Evolutionary conservation across 371 early-diverging fungal species (phyloP).

Genomic region (Basidiobolus heterosporus): DNA sequence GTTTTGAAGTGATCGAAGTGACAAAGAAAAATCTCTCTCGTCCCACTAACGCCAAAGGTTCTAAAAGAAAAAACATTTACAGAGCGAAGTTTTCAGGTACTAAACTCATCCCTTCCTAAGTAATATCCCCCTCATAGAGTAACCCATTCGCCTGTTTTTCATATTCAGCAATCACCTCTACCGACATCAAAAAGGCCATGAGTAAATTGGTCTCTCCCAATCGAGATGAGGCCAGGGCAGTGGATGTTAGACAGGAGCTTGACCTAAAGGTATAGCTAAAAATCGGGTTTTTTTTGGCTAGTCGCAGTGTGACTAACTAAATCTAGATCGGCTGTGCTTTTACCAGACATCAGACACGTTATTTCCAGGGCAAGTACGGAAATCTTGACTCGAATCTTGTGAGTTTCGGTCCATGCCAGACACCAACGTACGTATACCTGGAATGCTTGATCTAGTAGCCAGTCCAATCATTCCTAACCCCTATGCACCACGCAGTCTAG

Average conservation of each 20-base stretch:
- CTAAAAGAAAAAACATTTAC: slow-evolving; percentile 14
- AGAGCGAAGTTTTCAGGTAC: slow-evolving; percentile 39
- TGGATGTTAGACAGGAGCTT: slow-evolving; percentile 81
- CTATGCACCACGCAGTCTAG: slow-evolving; percentile 9
- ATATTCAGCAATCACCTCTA: slow-evolving; percentile 22
- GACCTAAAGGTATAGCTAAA: slow-evolving; percentile 26
- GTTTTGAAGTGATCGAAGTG: slow-evolving; percentile 62
- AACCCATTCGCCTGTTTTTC: not conserved
- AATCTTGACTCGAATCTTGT: slow-evolving; percentile 33
- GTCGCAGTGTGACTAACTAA: no score
- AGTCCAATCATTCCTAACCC: no score
- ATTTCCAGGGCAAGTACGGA: slow-evolving; percentile 32
- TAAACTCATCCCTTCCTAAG: not conserved
- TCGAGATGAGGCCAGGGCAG: slow-evolving; percentile 31
- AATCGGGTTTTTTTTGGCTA: no score
- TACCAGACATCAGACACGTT: slow-evolving; percentile 22
- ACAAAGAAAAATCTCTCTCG: slow-evolving; percentile 16
- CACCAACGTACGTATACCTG: slow-evolving; percentile 13
- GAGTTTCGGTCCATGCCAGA: slow-evolving; percentile 47
- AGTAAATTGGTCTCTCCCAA: slow-evolving; percentile 31
- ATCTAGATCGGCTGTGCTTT: slow-evolving; percentile 12
- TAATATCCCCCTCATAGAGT: not conserved
- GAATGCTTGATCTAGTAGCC: no score
- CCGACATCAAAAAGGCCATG: slow-evolving; percentile 35
- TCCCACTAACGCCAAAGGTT: slow-evolving; percentile 12